phyloP scores from a whole-genome alignment of 352 stramenopile species.

The Thalassiosira hispida region DNA sequence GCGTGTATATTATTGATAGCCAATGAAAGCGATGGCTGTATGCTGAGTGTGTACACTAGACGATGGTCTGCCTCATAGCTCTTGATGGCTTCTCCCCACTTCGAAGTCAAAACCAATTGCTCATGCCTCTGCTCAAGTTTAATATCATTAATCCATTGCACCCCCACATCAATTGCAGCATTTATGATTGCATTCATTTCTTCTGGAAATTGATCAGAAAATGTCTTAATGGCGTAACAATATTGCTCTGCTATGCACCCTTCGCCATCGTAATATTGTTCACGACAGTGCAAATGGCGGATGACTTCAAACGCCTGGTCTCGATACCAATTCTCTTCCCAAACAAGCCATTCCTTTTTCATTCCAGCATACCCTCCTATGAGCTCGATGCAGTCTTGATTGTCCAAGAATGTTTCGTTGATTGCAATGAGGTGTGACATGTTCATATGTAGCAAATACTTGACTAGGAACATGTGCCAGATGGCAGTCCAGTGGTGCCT shows the following conservation, averaged over 20 bases:
- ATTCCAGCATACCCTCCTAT: constrained; percentile 26
- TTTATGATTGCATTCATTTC: constrained; percentile 1
- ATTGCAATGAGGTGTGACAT: constrained; percentile 17
- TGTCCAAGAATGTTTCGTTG: constrained; percentile 23
- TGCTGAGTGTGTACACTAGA: constrained; percentile 1
- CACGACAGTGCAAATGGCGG: constrained; percentile 1
- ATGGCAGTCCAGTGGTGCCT: not conserved
- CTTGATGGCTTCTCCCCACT: constrained; percentile 6
- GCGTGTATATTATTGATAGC: constrained; percentile 9
- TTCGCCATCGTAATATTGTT: not conserved
- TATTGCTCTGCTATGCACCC: no score
- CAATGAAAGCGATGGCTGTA: constrained; percentile 7
- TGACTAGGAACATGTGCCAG: constrained; percentile 22
- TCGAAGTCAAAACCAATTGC: constrained; percentile 2
- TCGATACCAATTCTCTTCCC: constrained; percentile 1
- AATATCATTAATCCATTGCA: not conserved
- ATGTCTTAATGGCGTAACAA: no score
- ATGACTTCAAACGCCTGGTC: constrained; percentile 22
- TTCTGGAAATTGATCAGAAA: constrained; percentile 1
- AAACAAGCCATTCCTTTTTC: constrained; percentile 29
- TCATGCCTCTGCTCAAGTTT: not conserved
- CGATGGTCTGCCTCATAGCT: constrained; percentile 14
- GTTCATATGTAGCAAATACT: constrained; percentile 17
- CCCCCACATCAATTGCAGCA: not conserved
- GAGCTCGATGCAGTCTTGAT: constrained; percentile 16